Conservation (phyloP, 345 rosid species). For the Lumnitzera littorea region DNA sequence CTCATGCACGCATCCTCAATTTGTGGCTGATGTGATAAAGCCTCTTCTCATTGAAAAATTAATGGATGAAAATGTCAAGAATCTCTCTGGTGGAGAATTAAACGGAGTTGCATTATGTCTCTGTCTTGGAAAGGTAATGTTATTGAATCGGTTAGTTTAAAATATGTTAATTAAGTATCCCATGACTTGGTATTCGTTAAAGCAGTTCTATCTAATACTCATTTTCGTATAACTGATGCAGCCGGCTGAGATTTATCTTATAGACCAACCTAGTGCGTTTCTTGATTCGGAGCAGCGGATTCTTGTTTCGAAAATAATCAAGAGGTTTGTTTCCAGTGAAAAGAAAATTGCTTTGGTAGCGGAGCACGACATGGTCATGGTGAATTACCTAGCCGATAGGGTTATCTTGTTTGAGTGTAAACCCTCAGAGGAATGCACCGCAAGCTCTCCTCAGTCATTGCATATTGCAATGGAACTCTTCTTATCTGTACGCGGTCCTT, state of each 20-base stretch:
- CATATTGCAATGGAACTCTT: conserved; percentile 97
- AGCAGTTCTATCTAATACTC: background rate
- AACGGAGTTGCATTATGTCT: conserved; percentile 95
- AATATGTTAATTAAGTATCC: background rate
- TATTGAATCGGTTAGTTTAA: background rate
- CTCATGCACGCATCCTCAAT: conserved; percentile 88
- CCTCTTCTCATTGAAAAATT: conserved; percentile 96
- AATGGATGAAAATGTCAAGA: conserved; percentile 91
- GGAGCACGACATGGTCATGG: conserved; percentile 99
- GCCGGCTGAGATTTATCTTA: conserved; percentile 98
- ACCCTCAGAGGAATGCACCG: conserved; percentile 81
- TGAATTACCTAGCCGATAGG: conserved; percentile 83
- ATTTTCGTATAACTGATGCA: conserved; percentile 22
- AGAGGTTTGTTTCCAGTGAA: conserved; percentile 92
- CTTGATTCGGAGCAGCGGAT: conserved; percentile 99
- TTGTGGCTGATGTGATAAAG: conserved; percentile 95
- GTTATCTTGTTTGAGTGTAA: conserved; percentile 90
- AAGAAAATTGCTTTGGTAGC: conserved; percentile 99
- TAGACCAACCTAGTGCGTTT: conserved; percentile 98
- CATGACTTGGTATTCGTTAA: too few species aligned
- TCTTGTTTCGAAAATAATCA: conserved; percentile 93
- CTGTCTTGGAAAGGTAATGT: conserved; percentile 88
- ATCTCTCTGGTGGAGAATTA: conserved; percentile 98
- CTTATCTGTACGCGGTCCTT: conserved; percentile 61
- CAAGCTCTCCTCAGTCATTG: conserved; percentile 90